Evolutionary conservation across 2,329 filamentous ascomycete species (phyloP), one percentile per base, ranked within the genome.

Genomic region (Dryadomyces quercus-mongolicae): DNA sequence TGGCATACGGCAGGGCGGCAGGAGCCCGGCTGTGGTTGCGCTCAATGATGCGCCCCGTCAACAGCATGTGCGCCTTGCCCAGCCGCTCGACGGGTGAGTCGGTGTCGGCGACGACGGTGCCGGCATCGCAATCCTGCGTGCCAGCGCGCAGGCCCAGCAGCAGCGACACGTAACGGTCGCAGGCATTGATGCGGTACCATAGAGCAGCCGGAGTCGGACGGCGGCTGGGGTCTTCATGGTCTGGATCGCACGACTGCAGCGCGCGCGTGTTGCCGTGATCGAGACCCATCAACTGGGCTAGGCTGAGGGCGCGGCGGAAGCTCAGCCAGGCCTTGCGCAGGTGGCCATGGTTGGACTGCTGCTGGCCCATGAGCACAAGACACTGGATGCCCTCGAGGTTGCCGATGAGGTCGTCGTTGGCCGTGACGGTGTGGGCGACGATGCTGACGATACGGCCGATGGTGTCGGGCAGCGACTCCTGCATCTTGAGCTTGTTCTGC

Each of bases 261-360:
- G 65, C 60, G 40, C 62, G 61, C 42, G 64, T 57, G 53, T 62
- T 60, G 51, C 64, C 65, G n/a, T 66, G 65, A 56, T 74, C 69
- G 15, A 75, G 65, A 4, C 75, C 73, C 65, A 80, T 72, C 34
- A 76, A 69, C 60, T 78, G 76, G 0, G 71, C 75, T 40, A 80
- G 66, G 48, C 68, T 71, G 38, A 81, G 63, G 5, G 74, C 74
- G 5, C 75, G 68, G 0, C 78, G 73, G 21, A 69, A 70, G 7
- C 67, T 69, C 21, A 82, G 63, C 77, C 78, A 82, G 2, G 76
- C 68, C 47, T 75, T 74, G 21, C 77, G 72, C 2, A 80, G 65
- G 47, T 77, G 78, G 1, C 79, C 79, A 0, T 68, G 70, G 54
- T 80, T 78, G 42, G 70, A 67, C 52, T 79, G 73, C 59, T 73